Evolutionary conservation across 148 eudicot species (phyloP).

Genomic region (Fagopyrum esculentum): DNA sequence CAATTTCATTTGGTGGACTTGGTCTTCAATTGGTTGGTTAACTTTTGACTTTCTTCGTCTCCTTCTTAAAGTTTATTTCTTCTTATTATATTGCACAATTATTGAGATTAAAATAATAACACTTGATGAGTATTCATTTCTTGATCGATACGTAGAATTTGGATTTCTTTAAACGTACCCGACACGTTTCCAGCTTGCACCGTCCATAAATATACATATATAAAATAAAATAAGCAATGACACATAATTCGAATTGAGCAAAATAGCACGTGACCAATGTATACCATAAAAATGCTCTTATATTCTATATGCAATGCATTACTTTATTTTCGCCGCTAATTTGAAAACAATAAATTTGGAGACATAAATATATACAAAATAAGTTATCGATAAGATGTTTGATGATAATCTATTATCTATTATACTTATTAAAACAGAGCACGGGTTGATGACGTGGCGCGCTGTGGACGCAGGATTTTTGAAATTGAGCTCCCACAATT

Average conservation of each 20-base stretch:
- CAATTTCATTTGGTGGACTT: constrained; percentile 13
- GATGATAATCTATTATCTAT: too few relatives aligned
- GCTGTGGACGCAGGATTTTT: too few relatives aligned
- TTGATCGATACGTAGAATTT: neutral
- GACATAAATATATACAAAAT: too few relatives aligned
- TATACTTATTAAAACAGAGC: too few relatives aligned
- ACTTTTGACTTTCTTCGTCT: constrained; percentile 1
- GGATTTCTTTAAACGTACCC: neutral
- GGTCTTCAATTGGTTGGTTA: constrained; percentile 10
- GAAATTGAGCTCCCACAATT: too few relatives aligned
- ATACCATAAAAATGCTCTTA: neutral
- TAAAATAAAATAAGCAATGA: neutral
- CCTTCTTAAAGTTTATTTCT: neutral
- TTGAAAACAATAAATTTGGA: neutral
- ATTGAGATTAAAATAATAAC: neutral
- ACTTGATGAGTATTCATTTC: neutral
- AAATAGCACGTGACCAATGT: constrained; percentile 6
- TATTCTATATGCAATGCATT: neutral
- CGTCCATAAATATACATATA: neutral
- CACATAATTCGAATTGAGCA: neutral
- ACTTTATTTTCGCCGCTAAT: neutral
- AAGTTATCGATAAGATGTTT: too few relatives aligned
- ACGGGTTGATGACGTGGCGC: too few relatives aligned
- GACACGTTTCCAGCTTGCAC: constrained; percentile 11
- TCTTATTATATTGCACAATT: too few relatives aligned